These are phyloP conservation scores for Amaranthus tricolor DNA, from an alignment of 179 eudicot genomes.

Conservation along the genomic window DNA sequence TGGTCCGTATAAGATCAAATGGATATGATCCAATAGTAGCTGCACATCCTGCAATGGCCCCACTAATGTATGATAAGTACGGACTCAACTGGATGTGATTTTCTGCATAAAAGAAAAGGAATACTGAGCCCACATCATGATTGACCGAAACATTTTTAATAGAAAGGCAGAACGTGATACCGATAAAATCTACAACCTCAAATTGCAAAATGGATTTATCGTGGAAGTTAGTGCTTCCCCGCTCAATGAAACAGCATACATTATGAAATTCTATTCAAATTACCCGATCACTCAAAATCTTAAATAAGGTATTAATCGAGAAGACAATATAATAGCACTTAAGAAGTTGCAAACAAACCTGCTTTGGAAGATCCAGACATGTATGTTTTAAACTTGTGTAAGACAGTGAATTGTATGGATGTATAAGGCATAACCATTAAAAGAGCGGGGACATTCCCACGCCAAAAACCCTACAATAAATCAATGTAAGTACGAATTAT, in stretches of 20 bases:
- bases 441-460: conserved; percentile 98
- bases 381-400: not conserved
- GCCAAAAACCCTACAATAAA: conserved; percentile 87
- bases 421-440: conserved; percentile 35
- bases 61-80: conserved; percentile 87
- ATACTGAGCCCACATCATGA: conserved; percentile 13
- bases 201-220: not conserved
- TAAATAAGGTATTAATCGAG: no score
- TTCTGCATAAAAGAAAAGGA: conserved; percentile 49
- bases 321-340: no score
- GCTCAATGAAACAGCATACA: no score
- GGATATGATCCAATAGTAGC: conserved; percentile 96
- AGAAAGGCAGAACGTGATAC: not conserved
- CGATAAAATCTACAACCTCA: not conserved
- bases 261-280: no score
- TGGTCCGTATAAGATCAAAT: conserved; percentile 88
- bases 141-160: not conserved
- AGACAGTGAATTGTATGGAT: conserved; percentile 35
- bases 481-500: not conserved
- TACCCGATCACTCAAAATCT: no score
- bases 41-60: conserved; percentile 97
- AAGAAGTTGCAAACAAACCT: not conserved
- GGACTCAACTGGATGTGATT: conserved; percentile 85
- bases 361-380: not conserved
- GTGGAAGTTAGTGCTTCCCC: not conserved